Percentiles rank a stretch among this genome's conserved stretches.
Evolutionary conservation across 163 green algal genomes (phyloP).

Genomic region (Scenedesmus sp.): DNA sequence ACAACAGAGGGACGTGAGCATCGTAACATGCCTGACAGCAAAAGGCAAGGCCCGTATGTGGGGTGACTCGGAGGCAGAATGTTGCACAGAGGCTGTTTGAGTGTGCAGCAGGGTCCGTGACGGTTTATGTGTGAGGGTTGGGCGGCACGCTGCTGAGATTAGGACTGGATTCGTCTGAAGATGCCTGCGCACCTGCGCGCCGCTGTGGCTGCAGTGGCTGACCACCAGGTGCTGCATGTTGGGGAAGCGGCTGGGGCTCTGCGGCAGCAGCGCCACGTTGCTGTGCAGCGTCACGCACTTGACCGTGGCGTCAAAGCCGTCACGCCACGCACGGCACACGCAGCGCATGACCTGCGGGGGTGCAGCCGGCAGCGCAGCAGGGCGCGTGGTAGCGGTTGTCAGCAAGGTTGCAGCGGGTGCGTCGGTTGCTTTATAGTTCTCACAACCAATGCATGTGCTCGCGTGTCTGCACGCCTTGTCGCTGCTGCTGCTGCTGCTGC

Average conservation of each 20-base stretch:
- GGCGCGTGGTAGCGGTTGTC: too few relatives aligned
- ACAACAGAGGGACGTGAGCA: neutral
- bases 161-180: too few relatives aligned
- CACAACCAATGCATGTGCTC: neutral
- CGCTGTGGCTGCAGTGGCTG: conserved; percentile 17
- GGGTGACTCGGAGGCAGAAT: neutral
- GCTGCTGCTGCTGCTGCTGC: neutral
- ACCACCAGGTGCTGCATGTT: conserved; percentile 42
- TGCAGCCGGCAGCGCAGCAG: neutral
- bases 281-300: conserved; percentile 27
- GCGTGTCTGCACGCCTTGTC: neutral
- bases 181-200: neutral
- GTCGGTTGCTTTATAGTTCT: too few relatives aligned
- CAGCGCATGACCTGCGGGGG: conserved; percentile 1
- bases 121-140: too few relatives aligned
- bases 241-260: neutral
- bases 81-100: neutral
- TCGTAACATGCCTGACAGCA: neutral
- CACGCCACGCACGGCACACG: conserved; percentile 25
- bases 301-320: conserved; percentile 11
- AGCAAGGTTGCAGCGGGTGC: too few relatives aligned
- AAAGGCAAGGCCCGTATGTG: neutral
- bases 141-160: too few relatives aligned
- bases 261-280: conserved; percentile 14
- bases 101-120: too few relatives aligned